Evolutionary conservation across 306 rosid species (phyloP).

Genomic region (Pterocarpus macrocarpus): DNA sequence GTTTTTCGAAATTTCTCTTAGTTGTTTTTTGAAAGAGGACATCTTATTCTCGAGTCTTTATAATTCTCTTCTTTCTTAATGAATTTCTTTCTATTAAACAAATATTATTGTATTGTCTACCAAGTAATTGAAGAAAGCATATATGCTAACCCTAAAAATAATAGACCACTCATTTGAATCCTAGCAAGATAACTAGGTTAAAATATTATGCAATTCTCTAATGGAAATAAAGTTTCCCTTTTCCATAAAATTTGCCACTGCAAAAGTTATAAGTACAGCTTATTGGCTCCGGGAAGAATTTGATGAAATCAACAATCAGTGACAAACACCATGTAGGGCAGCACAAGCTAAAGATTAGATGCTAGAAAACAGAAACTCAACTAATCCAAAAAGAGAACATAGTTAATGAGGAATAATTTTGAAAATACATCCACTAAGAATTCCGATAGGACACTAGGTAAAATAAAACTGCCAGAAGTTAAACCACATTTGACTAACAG

Average conservation of each 20-base stretch:
- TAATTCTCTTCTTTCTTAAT: neutral
- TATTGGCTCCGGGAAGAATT: slow-evolving; percentile 16
- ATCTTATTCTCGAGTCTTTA: neutral
- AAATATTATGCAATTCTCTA: slow-evolving; percentile 13
- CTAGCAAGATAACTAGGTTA: slow-evolving; percentile 5
- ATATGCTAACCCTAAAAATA: slow-evolving; percentile 25
- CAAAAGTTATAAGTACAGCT: neutral
- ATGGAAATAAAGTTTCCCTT: neutral
- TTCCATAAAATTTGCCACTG: neutral
- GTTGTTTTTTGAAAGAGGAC: neutral
- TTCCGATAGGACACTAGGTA: slow-evolving; percentile 1
- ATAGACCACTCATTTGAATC: slow-evolving; percentile 19
- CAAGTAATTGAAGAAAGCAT: slow-evolving; percentile 21
- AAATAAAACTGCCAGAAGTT: neutral
- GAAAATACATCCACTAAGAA: neutral
- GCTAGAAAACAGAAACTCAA: slow-evolving; percentile 22
- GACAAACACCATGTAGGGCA: slow-evolving; percentile 13
- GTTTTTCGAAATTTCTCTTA: neutral
- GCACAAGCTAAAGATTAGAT: neutral
- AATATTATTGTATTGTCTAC: neutral
- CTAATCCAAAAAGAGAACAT: slow-evolving; percentile 17
- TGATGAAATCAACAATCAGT: neutral
- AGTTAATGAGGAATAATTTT: neutral
- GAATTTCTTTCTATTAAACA: neutral
- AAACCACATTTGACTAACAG: no score